Percentiles rank a stretch among this genome's conserved stretches.
Evolutionary conservation across 1,139 yeast species (phyloP).

Genomic region (Geotrichum histeridarum): DNA sequence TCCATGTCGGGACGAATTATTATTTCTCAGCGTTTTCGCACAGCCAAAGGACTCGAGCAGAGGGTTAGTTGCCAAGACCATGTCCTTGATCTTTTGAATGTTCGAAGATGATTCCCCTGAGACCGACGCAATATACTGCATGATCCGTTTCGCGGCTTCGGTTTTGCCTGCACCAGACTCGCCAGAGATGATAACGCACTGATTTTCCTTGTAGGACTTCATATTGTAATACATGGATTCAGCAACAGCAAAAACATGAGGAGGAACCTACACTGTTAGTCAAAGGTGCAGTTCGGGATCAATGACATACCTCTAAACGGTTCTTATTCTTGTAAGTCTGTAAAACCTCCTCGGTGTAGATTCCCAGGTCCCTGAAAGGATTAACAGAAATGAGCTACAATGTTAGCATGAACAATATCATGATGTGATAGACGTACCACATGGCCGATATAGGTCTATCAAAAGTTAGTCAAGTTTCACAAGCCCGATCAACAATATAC

Average conservation of each 20-base stretch:
- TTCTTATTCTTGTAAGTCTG: conserved; percentile 83
- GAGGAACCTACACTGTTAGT: conserved; percentile 53
- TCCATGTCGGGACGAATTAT: conserved; percentile 96
- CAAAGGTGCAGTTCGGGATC: background rate
- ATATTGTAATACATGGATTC: conserved; percentile 94
- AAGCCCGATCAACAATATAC: background rate
- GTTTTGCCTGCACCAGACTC: conserved; percentile 99
- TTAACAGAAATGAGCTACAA: conserved; percentile 73
- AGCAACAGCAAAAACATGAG: conserved; percentile 97
- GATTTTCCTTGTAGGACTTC: conserved; percentile 91
- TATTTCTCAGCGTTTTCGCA: conserved; percentile 93
- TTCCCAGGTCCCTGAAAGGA: conserved; percentile 94
- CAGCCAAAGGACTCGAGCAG: conserved; percentile 95
- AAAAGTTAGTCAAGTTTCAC: background rate
- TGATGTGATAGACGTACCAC: conserved; percentile 23
- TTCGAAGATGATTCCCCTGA: conserved; percentile 54
- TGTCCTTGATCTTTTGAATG: conserved; percentile 84
- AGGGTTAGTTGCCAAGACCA: conserved; percentile 97
- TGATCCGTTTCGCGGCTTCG: conserved; percentile 96
- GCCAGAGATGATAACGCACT: conserved; percentile 96
- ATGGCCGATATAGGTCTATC: conserved; percentile 30
- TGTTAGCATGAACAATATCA: conserved; percentile 18
- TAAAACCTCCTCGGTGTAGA: conserved; percentile 74
- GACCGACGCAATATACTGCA: conserved; percentile 96
- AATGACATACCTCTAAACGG: conserved; percentile 60